These are phyloP conservation scores for Nemania sp. DNA, from an alignment of 2,329 filamentous ascomycete genomes.

Conservation along the genomic window DNA sequence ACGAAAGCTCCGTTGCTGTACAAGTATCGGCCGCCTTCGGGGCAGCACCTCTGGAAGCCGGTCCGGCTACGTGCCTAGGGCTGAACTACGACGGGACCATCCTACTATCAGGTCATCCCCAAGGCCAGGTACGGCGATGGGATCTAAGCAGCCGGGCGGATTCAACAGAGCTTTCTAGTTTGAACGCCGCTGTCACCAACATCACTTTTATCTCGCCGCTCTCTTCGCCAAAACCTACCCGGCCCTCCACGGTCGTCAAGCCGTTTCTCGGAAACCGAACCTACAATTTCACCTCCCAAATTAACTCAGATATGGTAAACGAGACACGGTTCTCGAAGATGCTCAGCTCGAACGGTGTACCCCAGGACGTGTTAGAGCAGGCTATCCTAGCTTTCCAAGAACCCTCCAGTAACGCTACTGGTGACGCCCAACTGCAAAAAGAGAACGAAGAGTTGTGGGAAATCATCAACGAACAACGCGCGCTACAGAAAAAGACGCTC, in stretches of 20 bases:
- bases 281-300: slow-evolving; percentile 75
- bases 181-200: slow-evolving; percentile 87
- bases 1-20: slow-evolving; percentile 68
- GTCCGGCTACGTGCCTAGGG: slow-evolving; percentile 74
- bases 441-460: slow-evolving; percentile 61
- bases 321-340: slow-evolving; percentile 60
- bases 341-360: slow-evolving; percentile 61
- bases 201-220: slow-evolving; percentile 77
- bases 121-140: slow-evolving; percentile 84
- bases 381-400: slow-evolving; percentile 62
- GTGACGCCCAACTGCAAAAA: slow-evolving; percentile 53
- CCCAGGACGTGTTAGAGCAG: slow-evolving; percentile 60
- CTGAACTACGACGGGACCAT: slow-evolving; percentile 86
- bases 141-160: slow-evolving; percentile 78
- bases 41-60: slow-evolving; percentile 71
- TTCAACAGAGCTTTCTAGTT: slow-evolving; percentile 73
- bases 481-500: slow-evolving; percentile 57
- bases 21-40: slow-evolving; percentile 67
- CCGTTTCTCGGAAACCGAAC: slow-evolving; percentile 76
- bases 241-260: slow-evolving; percentile 77
- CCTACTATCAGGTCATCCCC: slow-evolving; percentile 83
- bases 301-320: slow-evolving; percentile 59
- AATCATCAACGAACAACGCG: slow-evolving; percentile 59
- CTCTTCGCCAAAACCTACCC: slow-evolving; percentile 60
- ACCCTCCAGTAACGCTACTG: slow-evolving; percentile 45